Base-by-base conservation (phyloP, 164 flowering plant species). In the Magnolia officinalis region DNA sequence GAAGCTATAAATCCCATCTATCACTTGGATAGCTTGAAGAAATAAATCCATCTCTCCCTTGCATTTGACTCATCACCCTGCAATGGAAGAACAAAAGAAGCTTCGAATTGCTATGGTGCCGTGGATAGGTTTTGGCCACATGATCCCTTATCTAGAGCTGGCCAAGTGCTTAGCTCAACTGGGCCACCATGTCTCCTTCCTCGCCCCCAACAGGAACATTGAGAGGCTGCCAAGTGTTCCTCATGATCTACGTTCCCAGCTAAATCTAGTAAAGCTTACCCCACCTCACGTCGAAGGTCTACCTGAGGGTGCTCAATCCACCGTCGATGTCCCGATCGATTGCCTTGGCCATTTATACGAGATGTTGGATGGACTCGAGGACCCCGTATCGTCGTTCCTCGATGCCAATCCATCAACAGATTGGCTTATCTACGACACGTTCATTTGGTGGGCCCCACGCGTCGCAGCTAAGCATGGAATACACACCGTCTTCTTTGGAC, bases 301-400 rank as follows among this genome's bases (percentile, higher is more conserved):
- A 2, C 91, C 87, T 0, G 51, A 61, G 11, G 58, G 71, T 8
- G 89, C 88, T 26, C 87, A 88, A 82, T 78, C 89, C 78, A 87
- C 87, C 63, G 14, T 19, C 13, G 91, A 88, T 72, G 4, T 88
- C 0, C 80, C 86, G 0, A n/a, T 24, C 1, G 26, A 79, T 37
- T 65, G 80, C 21, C 31, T 78, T 21, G 76, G 65, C 21, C 59
- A 65, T 71, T 84, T 85, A 5, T 77, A 77, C 61, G 50, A 52
- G 6, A 85, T 85, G 24, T 76, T 16, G n/a, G 88, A 86, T 64
- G 65, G 37, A 1, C 80, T 86, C 7, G 71, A 81, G 18, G 77
- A 76, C 2, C 69, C 63, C 77, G 81, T 4, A 20, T 82, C 11
- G 23, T 10, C 2, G 1, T 37, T 72, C 67, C 23, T 77, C 19